phyloP scores from a whole-genome alignment of 139 green algal species.

The Raphidocelis subcapitata region DNA sequence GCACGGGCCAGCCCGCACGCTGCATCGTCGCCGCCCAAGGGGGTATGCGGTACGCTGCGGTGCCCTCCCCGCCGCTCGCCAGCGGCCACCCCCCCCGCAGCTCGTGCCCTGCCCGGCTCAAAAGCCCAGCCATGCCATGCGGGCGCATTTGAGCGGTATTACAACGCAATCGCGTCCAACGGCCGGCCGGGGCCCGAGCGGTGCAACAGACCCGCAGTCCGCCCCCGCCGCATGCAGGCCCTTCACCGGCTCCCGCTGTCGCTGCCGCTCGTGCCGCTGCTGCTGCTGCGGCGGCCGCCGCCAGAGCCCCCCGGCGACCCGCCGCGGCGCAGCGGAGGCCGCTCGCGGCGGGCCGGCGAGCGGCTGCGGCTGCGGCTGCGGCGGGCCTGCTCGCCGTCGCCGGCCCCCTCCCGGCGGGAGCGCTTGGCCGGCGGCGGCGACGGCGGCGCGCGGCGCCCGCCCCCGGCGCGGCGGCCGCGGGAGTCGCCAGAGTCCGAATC shows the following conservation, averaged over 20 bases:
- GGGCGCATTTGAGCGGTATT: too few species aligned
- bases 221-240: neutral
- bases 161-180: too few species aligned
- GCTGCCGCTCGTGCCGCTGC: neutral
- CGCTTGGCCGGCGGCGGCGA: neutral
- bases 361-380: conserved; percentile 7
- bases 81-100: too few species aligned
- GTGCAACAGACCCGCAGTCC: too few species aligned
- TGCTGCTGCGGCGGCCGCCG: neutral
- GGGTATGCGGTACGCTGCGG: too few species aligned
- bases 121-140: too few species aligned
- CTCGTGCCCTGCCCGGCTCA: too few species aligned
- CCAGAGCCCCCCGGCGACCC: neutral
- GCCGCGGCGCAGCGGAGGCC: neutral
- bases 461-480: neutral
- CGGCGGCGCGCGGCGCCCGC: neutral
- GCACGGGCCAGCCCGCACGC: too few species aligned
- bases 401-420: neutral
- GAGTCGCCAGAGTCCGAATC: conserved; percentile 14
- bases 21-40: too few species aligned
- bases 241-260: neutral
- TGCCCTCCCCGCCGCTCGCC: too few species aligned
- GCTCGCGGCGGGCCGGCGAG: neutral
- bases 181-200: too few species aligned
- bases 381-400: neutral